These are phyloP conservation scores for Naganishia sp. DNA, from an alignment of 1,284 basidiomycete species.

Conservation along the genomic window DNA sequence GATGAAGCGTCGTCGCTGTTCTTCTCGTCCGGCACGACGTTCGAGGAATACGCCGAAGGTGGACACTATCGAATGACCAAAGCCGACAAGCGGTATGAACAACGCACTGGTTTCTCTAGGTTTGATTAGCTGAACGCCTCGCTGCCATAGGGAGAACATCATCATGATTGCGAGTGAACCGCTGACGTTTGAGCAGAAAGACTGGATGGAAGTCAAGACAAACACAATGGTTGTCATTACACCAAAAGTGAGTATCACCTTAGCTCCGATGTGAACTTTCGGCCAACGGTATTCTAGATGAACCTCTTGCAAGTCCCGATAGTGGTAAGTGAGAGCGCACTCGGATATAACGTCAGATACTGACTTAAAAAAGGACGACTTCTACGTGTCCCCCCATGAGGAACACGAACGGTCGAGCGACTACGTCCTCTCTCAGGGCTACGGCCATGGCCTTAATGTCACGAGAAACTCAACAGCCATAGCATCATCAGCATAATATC, in stretches of 20 bases:
- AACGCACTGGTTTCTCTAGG: too few species aligned
- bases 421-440: conserved; percentile 51
- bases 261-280: background rate
- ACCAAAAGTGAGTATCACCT: conserved; percentile 63
- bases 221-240: conserved; percentile 91
- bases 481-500: background rate
- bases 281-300: conserved; percentile 54
- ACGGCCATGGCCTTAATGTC: conserved; percentile 37
- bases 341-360: background rate
- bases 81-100: conserved; percentile 75
- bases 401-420: conserved; percentile 49
- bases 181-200: conserved; percentile 75
- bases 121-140: too few species aligned
- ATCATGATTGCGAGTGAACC: conserved; percentile 93
- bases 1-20: conserved; percentile 94
- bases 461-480: background rate
- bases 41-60: conserved; percentile 82
- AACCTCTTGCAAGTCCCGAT: conserved; percentile 93
- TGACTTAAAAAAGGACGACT: conserved; percentile 58
- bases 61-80: conserved; percentile 95
- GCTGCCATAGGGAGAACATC: conserved; percentile 59
- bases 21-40: conserved; percentile 92
- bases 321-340: conserved; percentile 55
- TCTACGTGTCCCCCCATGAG: conserved; percentile 67
- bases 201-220: conserved; percentile 86